These are phyloP conservation scores for Eimeria praecox DNA, from an alignment of 169 alveolate species.

Conservation along the genomic window DNA sequence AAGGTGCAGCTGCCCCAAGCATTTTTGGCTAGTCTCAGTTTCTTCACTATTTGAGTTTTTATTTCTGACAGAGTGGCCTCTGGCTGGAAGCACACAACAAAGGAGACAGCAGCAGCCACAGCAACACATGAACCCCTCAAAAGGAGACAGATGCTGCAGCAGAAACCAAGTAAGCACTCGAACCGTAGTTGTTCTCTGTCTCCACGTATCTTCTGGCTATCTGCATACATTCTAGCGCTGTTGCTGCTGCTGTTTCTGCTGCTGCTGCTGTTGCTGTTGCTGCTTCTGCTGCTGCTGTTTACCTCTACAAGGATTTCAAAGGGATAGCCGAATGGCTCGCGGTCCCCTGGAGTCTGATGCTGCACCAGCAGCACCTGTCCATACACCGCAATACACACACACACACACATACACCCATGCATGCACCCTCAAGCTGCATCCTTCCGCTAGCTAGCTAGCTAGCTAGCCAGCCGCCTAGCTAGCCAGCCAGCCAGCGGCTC, in stretches of 20 bases:
- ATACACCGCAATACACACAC: not conserved
- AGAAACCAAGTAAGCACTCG: not conserved
- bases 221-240: too few relatives aligned
- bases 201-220: too few relatives aligned
- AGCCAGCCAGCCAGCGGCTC: too few relatives aligned
- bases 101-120: not conserved
- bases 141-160: not conserved
- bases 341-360: slow-evolving; percentile 68
- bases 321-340: slow-evolving; percentile 76
- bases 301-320: slow-evolving; percentile 72
- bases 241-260: too few relatives aligned
- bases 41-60: slow-evolving; percentile 16
- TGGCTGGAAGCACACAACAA: slow-evolving; percentile 34
- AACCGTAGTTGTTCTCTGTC: too few relatives aligned
- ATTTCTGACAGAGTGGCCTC: slow-evolving; percentile 65
- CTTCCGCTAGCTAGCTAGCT: too few relatives aligned
- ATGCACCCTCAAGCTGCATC: not conserved
- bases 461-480: too few relatives aligned
- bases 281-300: too few relatives aligned
- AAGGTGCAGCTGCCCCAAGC: slow-evolving; percentile 68
- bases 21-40: slow-evolving; percentile 43
- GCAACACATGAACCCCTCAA: not conserved
- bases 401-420: slow-evolving; percentile 3
- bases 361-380: slow-evolving; percentile 63
- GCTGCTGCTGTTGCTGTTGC: too few relatives aligned